A percentile compares a stretch with the other conserved stretches of the same genome.
phyloP scores from a whole-genome alignment of 225 moss, liverwort and hornwort species.

The Lunularia cruciata region DNA sequence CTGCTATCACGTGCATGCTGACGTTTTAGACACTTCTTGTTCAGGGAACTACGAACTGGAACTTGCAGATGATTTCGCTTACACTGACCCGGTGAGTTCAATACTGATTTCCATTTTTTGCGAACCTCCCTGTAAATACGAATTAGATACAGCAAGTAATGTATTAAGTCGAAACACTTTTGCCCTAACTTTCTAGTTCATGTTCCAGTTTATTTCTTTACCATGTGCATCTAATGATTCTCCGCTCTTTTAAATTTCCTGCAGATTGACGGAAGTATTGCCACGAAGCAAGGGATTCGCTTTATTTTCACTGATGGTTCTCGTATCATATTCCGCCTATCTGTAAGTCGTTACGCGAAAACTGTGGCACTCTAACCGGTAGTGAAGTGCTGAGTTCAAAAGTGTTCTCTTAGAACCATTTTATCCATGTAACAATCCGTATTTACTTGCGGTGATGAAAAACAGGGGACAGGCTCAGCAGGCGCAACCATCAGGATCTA shows the following conservation, averaged over 20 bases:
- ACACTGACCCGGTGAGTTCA: slow-evolving; percentile 72
- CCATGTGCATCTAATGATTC: not conserved
- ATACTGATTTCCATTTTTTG: not conserved
- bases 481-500: slow-evolving; percentile 91
- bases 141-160: too few species aligned
- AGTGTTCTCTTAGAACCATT: not conserved
- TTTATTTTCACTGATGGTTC: slow-evolving; percentile 91
- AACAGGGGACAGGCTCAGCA: slow-evolving; percentile 80
- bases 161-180: too few species aligned
- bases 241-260: not conserved
- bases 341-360: slow-evolving; percentile 31
- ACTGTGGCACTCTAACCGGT: not conserved
- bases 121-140: too few species aligned
- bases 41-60: slow-evolving; percentile 54
- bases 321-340: slow-evolving; percentile 87
- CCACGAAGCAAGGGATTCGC: slow-evolving; percentile 80
- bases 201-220: not conserved
- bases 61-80: slow-evolving; percentile 81
- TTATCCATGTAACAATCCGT: not conserved
- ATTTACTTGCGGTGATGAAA: not conserved
- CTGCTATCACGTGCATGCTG: too few species aligned
- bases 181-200: too few species aligned
- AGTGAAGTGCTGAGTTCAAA: not conserved
- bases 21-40: not conserved
- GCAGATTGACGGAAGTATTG: slow-evolving; percentile 77